Evolutionary conservation across 352 stramenopile genomes (phyloP).

Genomic region (Sclerospora graminicola): DNA sequence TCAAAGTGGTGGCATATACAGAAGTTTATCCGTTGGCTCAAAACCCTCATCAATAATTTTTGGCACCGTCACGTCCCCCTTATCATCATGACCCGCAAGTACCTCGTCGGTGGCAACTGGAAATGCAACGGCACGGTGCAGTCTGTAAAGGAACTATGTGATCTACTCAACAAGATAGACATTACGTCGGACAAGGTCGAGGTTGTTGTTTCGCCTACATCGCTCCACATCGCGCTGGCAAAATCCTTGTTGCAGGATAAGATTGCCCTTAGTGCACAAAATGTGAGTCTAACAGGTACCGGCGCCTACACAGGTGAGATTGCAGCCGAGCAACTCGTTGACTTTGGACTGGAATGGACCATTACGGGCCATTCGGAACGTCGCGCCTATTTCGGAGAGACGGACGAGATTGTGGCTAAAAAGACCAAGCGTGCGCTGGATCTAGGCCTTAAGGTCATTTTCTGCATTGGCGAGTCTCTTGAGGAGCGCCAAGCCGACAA

Average conservation of each 20-base stretch:
- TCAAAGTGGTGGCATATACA: no score
- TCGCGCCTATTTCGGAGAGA: constrained; percentile 76
- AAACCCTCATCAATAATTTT: no score
- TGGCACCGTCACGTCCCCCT: no score
- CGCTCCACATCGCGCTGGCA: constrained; percentile 44
- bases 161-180: constrained; percentile 73
- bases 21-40: no score
- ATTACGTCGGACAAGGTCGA: constrained; percentile 56
- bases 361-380: constrained; percentile 86
- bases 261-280: constrained; percentile 69
- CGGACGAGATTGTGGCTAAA: constrained; percentile 84
- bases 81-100: constrained; percentile 26
- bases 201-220: constrained; percentile 59
- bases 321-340: constrained; percentile 82
- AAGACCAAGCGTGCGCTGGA: constrained; percentile 83
- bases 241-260: constrained; percentile 45
- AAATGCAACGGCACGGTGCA: constrained; percentile 70
- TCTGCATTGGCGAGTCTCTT: constrained; percentile 93
- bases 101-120: constrained; percentile 40
- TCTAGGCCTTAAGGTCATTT: constrained; percentile 85
- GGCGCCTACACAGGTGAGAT: constrained; percentile 91
- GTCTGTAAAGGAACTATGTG: constrained; percentile 75
- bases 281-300: constrained; percentile 72
- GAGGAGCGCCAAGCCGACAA: constrained; percentile 74
- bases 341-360: constrained; percentile 44